Evolutionary conservation across 257 asterid genomes (phyloP).

Genomic region (Nicotiana attenuata): DNA sequence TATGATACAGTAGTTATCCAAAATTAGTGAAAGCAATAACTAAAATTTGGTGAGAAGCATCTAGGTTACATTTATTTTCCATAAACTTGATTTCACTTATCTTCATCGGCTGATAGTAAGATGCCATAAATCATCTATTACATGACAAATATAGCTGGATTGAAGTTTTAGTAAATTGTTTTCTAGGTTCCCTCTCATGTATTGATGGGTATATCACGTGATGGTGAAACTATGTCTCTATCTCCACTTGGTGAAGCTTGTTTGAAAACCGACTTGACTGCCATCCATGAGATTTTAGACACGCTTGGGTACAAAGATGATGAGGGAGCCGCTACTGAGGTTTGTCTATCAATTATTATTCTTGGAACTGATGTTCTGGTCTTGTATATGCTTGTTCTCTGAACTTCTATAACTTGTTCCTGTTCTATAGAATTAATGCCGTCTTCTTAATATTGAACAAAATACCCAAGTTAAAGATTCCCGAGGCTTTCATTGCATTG

Average conservation of each 20-base stretch:
- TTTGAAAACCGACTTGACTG: constrained; percentile 81
- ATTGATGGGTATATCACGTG: constrained; percentile 65
- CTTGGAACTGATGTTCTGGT: not conserved
- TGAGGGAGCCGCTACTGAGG: constrained; percentile 88
- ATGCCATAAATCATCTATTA: not conserved
- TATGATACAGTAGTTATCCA: not conserved
- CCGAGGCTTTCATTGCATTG: too few relatives aligned
- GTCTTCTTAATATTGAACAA: not conserved
- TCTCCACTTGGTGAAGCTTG: constrained; percentile 97
- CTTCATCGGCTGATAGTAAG: not conserved
- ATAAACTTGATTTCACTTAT: not conserved
- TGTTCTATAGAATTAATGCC: not conserved
- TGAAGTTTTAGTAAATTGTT: constrained; percentile 8
- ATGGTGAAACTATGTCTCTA: constrained; percentile 37
- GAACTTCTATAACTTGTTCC: not conserved
- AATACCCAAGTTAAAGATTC: too few relatives aligned
- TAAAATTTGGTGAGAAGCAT: not conserved
- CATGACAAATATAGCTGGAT: not conserved
- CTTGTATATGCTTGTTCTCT: not conserved
- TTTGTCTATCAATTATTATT: constrained; percentile 16
- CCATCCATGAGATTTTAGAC: constrained; percentile 72
- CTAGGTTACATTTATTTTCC: not conserved
- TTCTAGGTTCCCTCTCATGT: constrained; percentile 76
- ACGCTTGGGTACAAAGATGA: constrained; percentile 89
- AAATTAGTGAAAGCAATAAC: not conserved